Conservation (phyloP, 441 rosid species). For the Geranium incanum region DNA sequence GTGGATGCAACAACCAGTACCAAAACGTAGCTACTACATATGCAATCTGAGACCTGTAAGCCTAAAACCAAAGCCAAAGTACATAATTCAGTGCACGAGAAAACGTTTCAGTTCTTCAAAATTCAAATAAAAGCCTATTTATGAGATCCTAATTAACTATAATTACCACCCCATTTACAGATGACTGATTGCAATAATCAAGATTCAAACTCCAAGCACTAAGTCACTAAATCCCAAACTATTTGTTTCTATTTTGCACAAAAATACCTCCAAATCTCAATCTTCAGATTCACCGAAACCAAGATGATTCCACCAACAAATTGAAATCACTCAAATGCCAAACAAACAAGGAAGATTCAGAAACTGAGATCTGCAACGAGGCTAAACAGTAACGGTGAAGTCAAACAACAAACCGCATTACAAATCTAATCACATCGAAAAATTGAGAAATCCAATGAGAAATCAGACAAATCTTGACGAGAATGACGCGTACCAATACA, state of each 20-base stretch:
- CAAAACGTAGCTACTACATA: conserved; percentile 9
- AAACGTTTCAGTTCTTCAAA: background rate
- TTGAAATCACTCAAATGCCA: conserved; percentile 2
- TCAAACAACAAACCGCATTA: background rate
- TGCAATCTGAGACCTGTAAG: background rate
- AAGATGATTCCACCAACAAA: background rate
- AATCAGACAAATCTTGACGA: background rate
- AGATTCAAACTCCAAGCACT: background rate
- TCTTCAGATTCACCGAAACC: background rate
- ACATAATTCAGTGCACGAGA: background rate
- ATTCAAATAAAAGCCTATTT: background rate
- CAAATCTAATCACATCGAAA: background rate
- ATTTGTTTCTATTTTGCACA: background rate
- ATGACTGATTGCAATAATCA: background rate
- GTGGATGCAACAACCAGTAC: conserved; percentile 9
- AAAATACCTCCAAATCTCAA: background rate
- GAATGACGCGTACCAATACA: background rate
- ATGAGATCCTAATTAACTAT: background rate
- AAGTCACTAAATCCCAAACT: background rate
- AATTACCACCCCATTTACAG: background rate
- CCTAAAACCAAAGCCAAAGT: conserved; percentile 3
- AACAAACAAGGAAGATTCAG: background rate
- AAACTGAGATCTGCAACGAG: background rate
- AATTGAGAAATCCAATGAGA: background rate
- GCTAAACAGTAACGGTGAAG: background rate